Evolutionary conservation across 2,329 filamentous ascomycete species (phyloP).

Genomic region (Emergomyces pasteurianus): DNA sequence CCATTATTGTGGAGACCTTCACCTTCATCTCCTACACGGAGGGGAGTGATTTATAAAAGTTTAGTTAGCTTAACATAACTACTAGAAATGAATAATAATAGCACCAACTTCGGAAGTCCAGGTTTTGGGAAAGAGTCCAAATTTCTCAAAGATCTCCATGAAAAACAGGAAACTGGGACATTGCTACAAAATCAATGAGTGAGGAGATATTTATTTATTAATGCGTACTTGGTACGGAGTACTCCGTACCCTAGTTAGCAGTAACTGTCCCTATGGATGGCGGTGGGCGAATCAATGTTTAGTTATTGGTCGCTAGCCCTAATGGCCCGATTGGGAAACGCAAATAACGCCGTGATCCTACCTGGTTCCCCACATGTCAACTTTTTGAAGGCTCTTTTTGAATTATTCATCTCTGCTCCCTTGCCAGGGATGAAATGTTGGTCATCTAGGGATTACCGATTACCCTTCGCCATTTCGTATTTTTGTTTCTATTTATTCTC

Average conservation of each 20-base stretch:
- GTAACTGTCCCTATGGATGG: too few relatives aligned
- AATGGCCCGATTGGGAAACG: background rate
- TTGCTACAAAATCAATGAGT: background rate
- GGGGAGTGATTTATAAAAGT: background rate
- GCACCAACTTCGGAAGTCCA: background rate
- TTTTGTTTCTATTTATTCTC: background rate
- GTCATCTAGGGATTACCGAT: background rate
- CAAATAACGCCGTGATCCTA: background rate
- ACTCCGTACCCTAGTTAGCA: too few relatives aligned
- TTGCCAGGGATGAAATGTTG: background rate
- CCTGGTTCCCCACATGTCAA: background rate
- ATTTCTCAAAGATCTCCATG: background rate
- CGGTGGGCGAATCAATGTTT: too few relatives aligned
- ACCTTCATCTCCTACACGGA: background rate
- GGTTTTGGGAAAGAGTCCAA: background rate
- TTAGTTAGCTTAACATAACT: background rate
- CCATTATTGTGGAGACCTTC: background rate
- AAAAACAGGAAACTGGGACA: background rate
- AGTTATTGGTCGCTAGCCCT: background rate
- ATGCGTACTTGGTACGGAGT: too few relatives aligned
- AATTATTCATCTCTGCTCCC: background rate
- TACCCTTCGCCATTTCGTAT: background rate
- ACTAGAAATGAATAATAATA: too few relatives aligned
- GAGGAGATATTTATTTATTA: background rate
- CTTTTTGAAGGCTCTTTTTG: background rate